Conservation (phyloP, 2,329 filamentous ascomycete genomes). For the Fusarium nodosum region DNA sequence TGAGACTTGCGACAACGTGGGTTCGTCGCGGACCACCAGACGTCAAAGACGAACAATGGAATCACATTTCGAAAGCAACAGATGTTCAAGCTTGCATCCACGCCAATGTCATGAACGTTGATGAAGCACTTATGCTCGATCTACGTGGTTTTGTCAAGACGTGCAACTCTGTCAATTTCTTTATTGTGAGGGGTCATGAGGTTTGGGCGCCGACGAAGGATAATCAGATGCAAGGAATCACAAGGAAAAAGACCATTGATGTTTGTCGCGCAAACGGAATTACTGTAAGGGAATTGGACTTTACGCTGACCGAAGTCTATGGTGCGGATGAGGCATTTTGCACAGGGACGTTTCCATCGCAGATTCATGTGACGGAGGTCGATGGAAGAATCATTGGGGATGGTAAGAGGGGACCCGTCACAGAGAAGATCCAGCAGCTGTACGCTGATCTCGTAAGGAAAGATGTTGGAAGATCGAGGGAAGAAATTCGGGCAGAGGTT, state of each 20-base stretch:
- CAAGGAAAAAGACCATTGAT: not conserved
- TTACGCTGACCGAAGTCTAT: not conserved
- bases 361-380: constrained; percentile 7
- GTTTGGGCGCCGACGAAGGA: constrained; percentile 24
- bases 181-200: constrained; percentile 5
- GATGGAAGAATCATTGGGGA: not conserved
- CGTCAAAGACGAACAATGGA: constrained; percentile 21
- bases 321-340: constrained; percentile 16
- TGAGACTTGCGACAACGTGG: constrained; percentile 5
- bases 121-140: not conserved
- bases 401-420: not conserved
- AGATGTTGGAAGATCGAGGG: not conserved
- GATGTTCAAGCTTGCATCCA: constrained; percentile 17
- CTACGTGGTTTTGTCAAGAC: constrained; percentile 1
- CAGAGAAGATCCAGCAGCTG: constrained; percentile 5
- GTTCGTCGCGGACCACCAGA: not conserved
- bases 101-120: constrained; percentile 12
- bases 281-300: not conserved
- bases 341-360: not conserved
- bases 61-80: constrained; percentile 15
- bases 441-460: not conserved
- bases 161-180: constrained; percentile 23
- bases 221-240: constrained; percentile 23
- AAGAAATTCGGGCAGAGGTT: not conserved
- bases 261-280: not conserved